These are phyloP conservation scores for Populus simonii DNA, from an alignment of 345 rosid genomes.

Conservation along the genomic window DNA sequence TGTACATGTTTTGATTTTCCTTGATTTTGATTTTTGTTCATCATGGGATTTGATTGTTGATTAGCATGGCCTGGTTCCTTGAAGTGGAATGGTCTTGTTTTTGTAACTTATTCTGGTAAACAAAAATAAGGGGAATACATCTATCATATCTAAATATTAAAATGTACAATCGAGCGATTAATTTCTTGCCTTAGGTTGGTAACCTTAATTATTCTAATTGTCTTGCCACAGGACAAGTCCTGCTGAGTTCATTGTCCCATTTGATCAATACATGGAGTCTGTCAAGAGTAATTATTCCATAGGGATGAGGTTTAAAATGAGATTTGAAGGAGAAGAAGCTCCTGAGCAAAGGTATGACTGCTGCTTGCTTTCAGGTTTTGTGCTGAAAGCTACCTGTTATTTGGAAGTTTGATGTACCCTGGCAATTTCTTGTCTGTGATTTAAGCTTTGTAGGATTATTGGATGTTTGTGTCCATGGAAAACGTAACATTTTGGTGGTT, in stretches of 20 bases:
- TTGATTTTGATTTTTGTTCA: neutral
- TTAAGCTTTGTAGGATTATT: neutral
- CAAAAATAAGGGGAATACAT: neutral
- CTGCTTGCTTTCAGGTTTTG: neutral
- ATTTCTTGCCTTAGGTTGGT: neutral
- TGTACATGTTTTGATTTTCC: neutral
- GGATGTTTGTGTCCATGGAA: neutral
- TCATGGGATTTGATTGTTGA: neutral
- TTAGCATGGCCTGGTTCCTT: neutral
- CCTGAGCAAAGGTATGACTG: slow-evolving; percentile 49
- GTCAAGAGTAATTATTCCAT: slow-evolving; percentile 36
- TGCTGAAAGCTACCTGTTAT: neutral
- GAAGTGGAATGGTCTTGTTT: neutral
- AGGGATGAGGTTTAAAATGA: slow-evolving; percentile 66
- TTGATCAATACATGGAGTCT: slow-evolving; percentile 44
- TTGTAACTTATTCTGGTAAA: neutral
- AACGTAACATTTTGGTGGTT: neutral
- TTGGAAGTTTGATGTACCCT: neutral
- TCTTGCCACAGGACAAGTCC: slow-evolving; percentile 45
- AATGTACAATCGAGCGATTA: neutral
- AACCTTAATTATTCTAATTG: neutral
- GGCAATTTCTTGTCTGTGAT: neutral
- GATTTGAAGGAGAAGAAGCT: slow-evolving; percentile 57
- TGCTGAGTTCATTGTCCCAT: slow-evolving; percentile 47
- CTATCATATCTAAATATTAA: neutral